phyloP scores from a whole-genome alignment of 1,139 yeast species.

The Williopsis jadinii region DNA sequence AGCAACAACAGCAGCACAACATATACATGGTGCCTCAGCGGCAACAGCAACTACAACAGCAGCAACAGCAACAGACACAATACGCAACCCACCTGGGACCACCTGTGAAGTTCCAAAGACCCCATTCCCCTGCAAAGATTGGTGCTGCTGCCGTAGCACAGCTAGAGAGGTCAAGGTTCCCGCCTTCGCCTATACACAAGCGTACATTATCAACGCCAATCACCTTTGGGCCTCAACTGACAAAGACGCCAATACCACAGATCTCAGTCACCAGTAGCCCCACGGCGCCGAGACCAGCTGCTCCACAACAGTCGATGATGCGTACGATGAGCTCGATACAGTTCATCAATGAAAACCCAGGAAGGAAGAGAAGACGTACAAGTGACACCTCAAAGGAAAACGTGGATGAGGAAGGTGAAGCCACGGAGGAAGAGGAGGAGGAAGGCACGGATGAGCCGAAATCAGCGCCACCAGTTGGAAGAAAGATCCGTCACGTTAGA shows the following conservation, averaged over 20 bases:
- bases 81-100: slow-evolving; percentile 12
- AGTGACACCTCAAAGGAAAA: slow-evolving; percentile 6
- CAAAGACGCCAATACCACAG: background rate
- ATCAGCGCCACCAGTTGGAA: background rate
- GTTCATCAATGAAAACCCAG: slow-evolving; percentile 23
- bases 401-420: slow-evolving; percentile 8
- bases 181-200: slow-evolving; percentile 21
- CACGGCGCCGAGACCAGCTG: background rate
- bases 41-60: background rate
- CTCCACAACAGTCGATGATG: slow-evolving; percentile 20
- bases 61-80: background rate
- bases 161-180: slow-evolving; percentile 25
- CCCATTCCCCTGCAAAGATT: slow-evolving; percentile 61
- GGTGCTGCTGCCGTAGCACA: slow-evolving; percentile 70
- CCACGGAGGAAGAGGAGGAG: slow-evolving; percentile 9
- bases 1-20: slow-evolving; percentile 1
- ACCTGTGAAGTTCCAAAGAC: slow-evolving; percentile 25
- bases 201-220: slow-evolving; percentile 24
- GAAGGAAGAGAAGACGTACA: slow-evolving; percentile 17
- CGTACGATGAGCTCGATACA: slow-evolving; percentile 19
- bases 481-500: slow-evolving; percentile 12
- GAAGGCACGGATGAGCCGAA: background rate
- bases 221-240: slow-evolving; percentile 1
- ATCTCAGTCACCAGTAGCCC: slow-evolving; percentile 1
- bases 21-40: slow-evolving; percentile 1